Evolutionary conservation across 257 asterid genomes (phyloP), one percentile per base, ranked within the genome.

Genomic region (Striga asiatica): DNA sequence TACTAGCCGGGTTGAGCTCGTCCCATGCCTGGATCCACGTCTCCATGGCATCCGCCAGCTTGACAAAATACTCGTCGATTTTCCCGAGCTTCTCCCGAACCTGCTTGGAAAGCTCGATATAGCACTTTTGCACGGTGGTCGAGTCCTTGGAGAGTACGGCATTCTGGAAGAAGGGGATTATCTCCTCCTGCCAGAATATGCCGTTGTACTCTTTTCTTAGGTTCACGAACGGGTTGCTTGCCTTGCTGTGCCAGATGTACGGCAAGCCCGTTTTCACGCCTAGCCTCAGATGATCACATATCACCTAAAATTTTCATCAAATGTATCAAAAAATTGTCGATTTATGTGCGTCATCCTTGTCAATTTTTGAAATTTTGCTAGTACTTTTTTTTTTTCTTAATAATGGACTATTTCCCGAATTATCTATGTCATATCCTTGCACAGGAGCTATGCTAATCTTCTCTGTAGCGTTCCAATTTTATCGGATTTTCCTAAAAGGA

Each of bases 11-110:
- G 42, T 84, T 88, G 63, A 84, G 88, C 29, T 81, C 84, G 47
- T 88, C 95, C 97, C 97, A 88, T 50, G 97, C 97, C 56, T 88
- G 84, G 41, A 84, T 80, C 94, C 97, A 88, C 3, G 94, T 79
- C 62, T 74, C 84, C 96, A 84, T 87, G 11, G 89, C 94, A 54
- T 83, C 96, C 0, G 89, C 76, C 60, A 84, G 93, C 75, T 88
- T 88, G 50, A 51, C 73, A 24, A 88, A 88, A 54, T 84, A 87
- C 0, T 81, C 78, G 56, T 86, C 95, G 2, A 86, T 43, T 45
- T 78, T 78, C 0, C 94, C 94, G 1, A 88, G 81, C 74, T 84
- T 84, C 4, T 84, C 96, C 64, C 78, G 79, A 14, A 84, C 94
- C 66, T 79, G 93, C 27, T 68, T 81, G 18, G 94, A 64, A 13